Evolutionary conservation across 257 asterid genomes (phyloP).

Genomic region (Plantago major): DNA sequence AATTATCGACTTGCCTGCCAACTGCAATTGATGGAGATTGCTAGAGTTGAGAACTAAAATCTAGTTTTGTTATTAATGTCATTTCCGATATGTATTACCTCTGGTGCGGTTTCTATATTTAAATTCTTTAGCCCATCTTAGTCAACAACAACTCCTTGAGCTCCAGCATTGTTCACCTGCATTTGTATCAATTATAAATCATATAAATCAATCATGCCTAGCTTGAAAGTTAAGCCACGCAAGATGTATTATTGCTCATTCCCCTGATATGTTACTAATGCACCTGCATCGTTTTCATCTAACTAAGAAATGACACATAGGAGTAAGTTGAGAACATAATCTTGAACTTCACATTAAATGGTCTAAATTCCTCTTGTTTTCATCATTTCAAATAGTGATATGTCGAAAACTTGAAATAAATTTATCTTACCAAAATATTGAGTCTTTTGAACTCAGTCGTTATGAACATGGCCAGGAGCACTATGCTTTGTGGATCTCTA

Average conservation of each 20-base stretch:
- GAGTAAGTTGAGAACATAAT: not conserved
- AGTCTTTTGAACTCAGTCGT: constrained; percentile 49
- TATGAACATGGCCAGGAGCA: constrained; percentile 36
- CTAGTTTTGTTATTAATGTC: not conserved
- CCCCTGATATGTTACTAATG: no score
- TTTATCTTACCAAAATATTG: constrained; percentile 55
- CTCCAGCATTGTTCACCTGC: constrained; percentile 89
- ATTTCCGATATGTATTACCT: constrained; percentile 40
- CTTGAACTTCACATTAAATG: no score
- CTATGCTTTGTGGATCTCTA: constrained; percentile 48
- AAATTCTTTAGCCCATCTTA: constrained; percentile 50
- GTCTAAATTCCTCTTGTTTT: no score
- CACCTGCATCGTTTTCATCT: no score
- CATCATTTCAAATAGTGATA: no score
- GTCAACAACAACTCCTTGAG: constrained; percentile 67
- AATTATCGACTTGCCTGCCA: no score
- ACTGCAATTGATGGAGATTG: constrained; percentile 32
- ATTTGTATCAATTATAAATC: not conserved
- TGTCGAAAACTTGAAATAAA: not conserved
- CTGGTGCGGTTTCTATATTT: constrained; percentile 52
- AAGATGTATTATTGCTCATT: no score
- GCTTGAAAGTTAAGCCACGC: not conserved
- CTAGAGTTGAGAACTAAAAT: not conserved
- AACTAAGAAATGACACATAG: not conserved
- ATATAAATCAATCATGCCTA: not conserved